Conservation (phyloP, 768 basidiomycete species). For the Coprinellus micaceus region DNA sequence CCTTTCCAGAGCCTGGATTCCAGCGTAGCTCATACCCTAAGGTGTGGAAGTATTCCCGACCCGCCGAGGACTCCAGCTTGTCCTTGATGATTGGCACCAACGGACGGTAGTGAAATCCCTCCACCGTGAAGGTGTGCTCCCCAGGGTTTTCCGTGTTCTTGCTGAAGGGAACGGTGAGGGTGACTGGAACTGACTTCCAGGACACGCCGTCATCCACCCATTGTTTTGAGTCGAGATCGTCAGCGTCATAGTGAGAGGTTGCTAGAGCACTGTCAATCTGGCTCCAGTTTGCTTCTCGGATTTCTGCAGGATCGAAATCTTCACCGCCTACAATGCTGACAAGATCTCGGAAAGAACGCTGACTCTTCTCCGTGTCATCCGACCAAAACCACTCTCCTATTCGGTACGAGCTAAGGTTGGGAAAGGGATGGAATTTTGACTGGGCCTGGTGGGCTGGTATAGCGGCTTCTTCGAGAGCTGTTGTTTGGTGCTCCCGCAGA, state of each 20-base stretch:
- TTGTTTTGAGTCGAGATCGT: not conserved
- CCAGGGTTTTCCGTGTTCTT: not conserved
- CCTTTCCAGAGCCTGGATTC: not conserved
- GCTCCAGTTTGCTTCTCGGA: not conserved
- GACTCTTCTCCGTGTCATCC: not conserved
- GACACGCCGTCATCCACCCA: not conserved
- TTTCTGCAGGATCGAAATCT: not conserved
- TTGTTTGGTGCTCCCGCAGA: not conserved
- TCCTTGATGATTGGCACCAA: conserved; percentile 16
- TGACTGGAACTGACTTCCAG: not conserved
- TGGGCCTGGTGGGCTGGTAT: not conserved
- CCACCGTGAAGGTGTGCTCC: not conserved
- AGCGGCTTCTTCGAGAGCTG: not conserved
- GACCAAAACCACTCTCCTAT: not conserved
- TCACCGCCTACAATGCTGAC: not conserved
- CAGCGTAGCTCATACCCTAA: conserved; percentile 23
- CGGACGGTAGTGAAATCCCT: not conserved
- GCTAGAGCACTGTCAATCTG: not conserved
- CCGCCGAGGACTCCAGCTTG: conserved; percentile 17
- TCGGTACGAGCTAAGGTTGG: not conserved
- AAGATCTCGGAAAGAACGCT: not conserved
- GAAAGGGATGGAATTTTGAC: not conserved
- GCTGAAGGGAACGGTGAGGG: not conserved
- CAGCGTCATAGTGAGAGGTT: not conserved
- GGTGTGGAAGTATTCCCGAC: conserved; percentile 20